A percentile compares a stretch with the other conserved stretches of the same genome.
These are phyloP conservation scores for Effrenium voratum DNA, from an alignment of 73 alveolate species.

Conservation along the genomic window DNA sequence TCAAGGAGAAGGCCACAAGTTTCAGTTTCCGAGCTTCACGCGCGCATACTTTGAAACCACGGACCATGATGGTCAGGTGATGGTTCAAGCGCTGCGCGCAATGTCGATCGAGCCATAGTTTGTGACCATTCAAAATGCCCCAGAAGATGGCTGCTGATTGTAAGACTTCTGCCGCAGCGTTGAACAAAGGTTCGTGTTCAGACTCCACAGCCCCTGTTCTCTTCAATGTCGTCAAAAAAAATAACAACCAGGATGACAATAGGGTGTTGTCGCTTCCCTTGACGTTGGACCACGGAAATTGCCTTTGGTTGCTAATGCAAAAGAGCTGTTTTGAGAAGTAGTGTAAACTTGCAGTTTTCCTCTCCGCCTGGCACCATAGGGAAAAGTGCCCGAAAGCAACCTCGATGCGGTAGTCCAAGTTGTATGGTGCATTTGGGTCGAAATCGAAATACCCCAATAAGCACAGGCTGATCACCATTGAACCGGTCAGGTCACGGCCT, in stretches of 20 bases:
- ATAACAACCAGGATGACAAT: neutral
- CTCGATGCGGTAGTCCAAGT: neutral
- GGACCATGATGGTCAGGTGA: neutral
- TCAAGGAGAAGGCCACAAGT: neutral
- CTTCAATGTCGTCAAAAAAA: too few relatives aligned
- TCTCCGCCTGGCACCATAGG: neutral
- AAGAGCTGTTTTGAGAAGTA: neutral
- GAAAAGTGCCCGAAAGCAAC: neutral
- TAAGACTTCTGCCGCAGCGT: too few relatives aligned
- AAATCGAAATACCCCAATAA: constrained; percentile 1
- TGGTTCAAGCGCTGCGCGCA: neutral
- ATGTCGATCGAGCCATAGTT: neutral
- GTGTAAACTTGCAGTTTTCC: neutral
- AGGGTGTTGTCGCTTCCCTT: constrained; percentile 22
- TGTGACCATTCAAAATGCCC: too few relatives aligned
- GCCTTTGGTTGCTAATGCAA: neutral
- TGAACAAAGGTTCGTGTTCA: too few relatives aligned
- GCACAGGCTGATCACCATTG: neutral
- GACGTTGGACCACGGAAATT: neutral
- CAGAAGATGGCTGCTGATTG: too few relatives aligned
- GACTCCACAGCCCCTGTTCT: too few relatives aligned
- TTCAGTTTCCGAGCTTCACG: neutral
- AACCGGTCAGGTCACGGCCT: constrained; percentile 1
- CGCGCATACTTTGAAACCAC: neutral
- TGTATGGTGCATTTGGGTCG: neutral